Percentiles rank a stretch among this genome's conserved stretches.
Conservation (phyloP, 2,329 filamentous ascomycete genomes). For the Pseudocercospora eumusae region DNA sequence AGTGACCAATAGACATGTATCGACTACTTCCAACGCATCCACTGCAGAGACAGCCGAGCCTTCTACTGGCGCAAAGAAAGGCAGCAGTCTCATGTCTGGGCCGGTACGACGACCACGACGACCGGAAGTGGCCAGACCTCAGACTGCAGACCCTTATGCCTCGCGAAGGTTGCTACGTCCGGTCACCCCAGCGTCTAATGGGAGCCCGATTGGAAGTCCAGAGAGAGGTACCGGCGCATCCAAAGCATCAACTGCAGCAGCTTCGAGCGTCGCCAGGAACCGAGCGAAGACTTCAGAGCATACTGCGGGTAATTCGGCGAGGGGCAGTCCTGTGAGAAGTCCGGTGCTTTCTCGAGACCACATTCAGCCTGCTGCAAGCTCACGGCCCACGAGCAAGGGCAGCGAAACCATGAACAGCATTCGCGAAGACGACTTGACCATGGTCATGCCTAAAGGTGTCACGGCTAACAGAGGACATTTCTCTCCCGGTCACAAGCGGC, state of each 20-base stretch:
- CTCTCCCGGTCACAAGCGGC: slow-evolving; percentile 40
- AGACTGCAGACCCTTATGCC: slow-evolving; percentile 58
- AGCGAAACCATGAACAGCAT: slow-evolving; percentile 35
- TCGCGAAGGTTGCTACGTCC: slow-evolving; percentile 42
- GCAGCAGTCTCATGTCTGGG: slow-evolving; percentile 57
- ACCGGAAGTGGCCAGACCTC: slow-evolving; percentile 52
- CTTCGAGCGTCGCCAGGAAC: slow-evolving; percentile 33
- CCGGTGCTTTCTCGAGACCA: slow-evolving; percentile 28
- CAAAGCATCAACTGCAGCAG: slow-evolving; percentile 32
- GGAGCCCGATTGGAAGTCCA: slow-evolving; percentile 50
- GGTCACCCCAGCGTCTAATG: slow-evolving; percentile 47
- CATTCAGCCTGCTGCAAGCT: slow-evolving; percentile 25
- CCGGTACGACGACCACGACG: slow-evolving; percentile 57
- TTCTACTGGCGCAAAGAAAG: slow-evolving; percentile 41
- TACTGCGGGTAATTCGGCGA: slow-evolving; percentile 32
- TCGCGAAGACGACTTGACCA: slow-evolving; percentile 50
- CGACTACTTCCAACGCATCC: slow-evolving; percentile 34
- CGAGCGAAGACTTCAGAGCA: slow-evolving; percentile 28
- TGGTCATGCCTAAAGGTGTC: slow-evolving; percentile 48
- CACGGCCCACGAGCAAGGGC: slow-evolving; percentile 39
- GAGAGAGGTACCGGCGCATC: slow-evolving; percentile 39
- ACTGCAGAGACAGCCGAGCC: slow-evolving; percentile 29
- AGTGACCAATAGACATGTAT: slow-evolving; percentile 35
- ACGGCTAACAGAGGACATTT: slow-evolving; percentile 37
- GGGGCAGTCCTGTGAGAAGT: slow-evolving; percentile 38